Evolutionary conservation across 768 basidiomycete species (phyloP).

Genomic region (Paxillus involutus): DNA sequence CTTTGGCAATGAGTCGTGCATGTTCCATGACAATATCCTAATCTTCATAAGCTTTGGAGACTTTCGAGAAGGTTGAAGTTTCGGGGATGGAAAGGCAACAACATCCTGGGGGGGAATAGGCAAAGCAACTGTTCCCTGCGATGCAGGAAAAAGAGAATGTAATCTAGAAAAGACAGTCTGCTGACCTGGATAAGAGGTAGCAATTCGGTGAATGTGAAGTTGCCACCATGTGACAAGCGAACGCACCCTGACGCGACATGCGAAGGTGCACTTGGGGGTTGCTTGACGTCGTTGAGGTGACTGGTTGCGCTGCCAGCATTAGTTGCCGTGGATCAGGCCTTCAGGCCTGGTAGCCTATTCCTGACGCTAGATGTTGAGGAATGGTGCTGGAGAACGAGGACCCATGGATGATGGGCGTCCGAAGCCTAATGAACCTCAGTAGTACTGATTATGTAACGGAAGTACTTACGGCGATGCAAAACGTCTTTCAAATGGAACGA

Average conservation of each 20-base stretch:
- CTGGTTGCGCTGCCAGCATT: conserved; percentile 17
- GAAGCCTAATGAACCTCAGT: neutral
- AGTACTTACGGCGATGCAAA: neutral
- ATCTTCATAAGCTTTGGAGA: conserved; percentile 57
- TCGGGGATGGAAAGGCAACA: conserved; percentile 21
- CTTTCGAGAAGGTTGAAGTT: conserved; percentile 22
- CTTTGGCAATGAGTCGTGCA: conserved; percentile 83
- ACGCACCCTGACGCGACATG: conserved; percentile 9
- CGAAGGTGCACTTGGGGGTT: neutral
- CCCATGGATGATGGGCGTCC: conserved; percentile 22
- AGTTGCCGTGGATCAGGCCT: conserved; percentile 7
- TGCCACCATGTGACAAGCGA: neutral
- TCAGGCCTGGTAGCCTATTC: conserved; percentile 25
- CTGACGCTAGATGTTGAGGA: conserved; percentile 28
- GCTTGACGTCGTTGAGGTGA: neutral
- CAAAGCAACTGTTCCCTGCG: conserved; percentile 24
- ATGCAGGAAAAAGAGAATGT: conserved; percentile 50
- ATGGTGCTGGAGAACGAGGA: conserved; percentile 16
- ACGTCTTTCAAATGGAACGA: neutral
- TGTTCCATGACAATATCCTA: conserved; percentile 78
- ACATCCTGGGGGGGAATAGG: conserved; percentile 20
- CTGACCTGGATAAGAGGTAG: conserved; percentile 25
- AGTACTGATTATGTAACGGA: conserved; percentile 10
- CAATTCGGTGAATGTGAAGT: conserved; percentile 1
- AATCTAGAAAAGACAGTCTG: conserved; percentile 48